Evolutionary conservation across 768 basidiomycete species (phyloP), one percentile per base, ranked within the genome.

Genomic region (Bullera alba): DNA sequence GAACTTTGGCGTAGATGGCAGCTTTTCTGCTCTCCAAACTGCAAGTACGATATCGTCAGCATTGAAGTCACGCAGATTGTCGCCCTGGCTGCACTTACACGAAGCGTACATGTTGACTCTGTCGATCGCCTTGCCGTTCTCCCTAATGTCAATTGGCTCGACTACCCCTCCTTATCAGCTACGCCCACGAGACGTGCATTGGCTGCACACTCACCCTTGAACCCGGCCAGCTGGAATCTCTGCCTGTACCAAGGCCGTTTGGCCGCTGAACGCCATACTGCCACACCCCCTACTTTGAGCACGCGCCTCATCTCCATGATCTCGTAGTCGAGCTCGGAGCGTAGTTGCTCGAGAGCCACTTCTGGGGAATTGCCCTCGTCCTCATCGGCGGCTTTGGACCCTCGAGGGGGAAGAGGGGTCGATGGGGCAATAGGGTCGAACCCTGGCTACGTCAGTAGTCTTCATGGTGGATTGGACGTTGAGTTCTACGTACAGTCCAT

Each of bases 241-340:
- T 78, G 73, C 39, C 77, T 78, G 65, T 84, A 84, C 84, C 83
- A 84, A 4, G 84, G 84, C 46, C 75, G 70, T 61, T 78, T 79
- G 1, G 78, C 80, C 1, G 82, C 83, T 12, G 79, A 80, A 0
- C 85, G 75, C 81, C 81, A 85, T 48, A 83, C 78, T 2, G 84
- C 79, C 46, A 78, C 74, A 0, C 85, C 85, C 0, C 80, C 81
- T 0, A 76, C 67, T 0, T 77, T 73, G n/a, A 84, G 67, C 1
- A 81, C 83, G 1, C 82, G 75, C 43, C 76, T 72, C 39, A 84
- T 76, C 56, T 83, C 78, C 1, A 65, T 59, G 17, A 83, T 75
- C 62, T 85, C 83, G 29, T 77, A 76, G 29, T 80, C 77, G 7
- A 78, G 76, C 32, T 78, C 77, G 42, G 69, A 66, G 15, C 77